These are phyloP conservation scores for Xanthoconium purpureum DNA, from an alignment of 768 basidiomycete species.

Conservation along the genomic window DNA sequence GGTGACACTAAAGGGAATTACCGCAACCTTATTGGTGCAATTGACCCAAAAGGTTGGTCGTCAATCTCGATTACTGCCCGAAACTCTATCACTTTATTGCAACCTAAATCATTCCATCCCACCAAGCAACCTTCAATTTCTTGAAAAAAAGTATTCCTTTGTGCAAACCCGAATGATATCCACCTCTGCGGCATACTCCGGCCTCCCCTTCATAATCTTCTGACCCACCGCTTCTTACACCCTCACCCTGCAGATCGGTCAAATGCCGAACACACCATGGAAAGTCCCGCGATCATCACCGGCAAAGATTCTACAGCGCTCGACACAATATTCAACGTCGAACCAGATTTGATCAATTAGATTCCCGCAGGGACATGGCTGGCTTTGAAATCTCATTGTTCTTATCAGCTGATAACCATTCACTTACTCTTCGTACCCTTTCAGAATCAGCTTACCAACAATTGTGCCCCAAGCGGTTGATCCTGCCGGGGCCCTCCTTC, in stretches of 20 bases:
- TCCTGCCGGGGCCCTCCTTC: neutral
- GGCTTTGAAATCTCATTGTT: neutral
- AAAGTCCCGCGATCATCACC: constrained; percentile 25
- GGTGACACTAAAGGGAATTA: constrained; percentile 20
- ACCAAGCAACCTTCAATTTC: neutral
- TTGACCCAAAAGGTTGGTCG: constrained; percentile 40
- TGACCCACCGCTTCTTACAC: constrained; percentile 18
- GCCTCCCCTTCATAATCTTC: constrained; percentile 3
- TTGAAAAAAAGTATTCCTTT: neutral
- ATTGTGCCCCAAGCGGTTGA: neutral
- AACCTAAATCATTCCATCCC: constrained; percentile 38
- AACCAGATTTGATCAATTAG: neutral
- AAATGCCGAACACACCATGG: constrained; percentile 8
- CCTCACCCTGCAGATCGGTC: constrained; percentile 20
- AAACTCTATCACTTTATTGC: constrained; percentile 56
- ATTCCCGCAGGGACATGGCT: neutral
- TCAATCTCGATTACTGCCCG: constrained; percentile 41
- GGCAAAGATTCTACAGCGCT: neutral
- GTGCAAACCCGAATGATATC: neutral
- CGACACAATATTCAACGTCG: neutral
- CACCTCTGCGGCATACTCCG: constrained; percentile 11
- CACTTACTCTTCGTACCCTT: neutral
- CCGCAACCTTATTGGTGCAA: constrained; percentile 37
- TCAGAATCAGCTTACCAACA: neutral
- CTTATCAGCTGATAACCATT: constrained; percentile 13